Evolutionary conservation across 805 yeast species (phyloP).

Genomic region (Wickerhamomyces queroliae): DNA sequence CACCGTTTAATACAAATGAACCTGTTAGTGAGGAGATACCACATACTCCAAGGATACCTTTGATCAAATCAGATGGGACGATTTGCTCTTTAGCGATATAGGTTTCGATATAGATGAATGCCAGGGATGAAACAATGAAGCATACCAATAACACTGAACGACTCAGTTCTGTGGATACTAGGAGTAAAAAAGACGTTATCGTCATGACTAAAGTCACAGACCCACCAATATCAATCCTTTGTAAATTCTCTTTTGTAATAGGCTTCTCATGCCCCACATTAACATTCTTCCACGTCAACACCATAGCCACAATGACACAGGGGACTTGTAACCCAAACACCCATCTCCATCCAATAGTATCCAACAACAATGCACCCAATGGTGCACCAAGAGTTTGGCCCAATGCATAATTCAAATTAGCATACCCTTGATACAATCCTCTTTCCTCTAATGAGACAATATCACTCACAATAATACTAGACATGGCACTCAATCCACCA

Average conservation of each 20-base stretch:
- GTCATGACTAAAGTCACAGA: conserved; percentile 25
- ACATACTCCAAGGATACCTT: conserved; percentile 29
- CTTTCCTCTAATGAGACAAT: conserved; percentile 44
- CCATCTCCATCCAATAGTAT: conserved; percentile 35
- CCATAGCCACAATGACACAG: conserved; percentile 18
- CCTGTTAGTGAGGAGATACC: conserved; percentile 15
- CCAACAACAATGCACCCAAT: conserved; percentile 30
- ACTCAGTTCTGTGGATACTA: conserved; percentile 21
- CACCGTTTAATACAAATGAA: conserved; percentile 8
- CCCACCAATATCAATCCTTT: conserved; percentile 33
- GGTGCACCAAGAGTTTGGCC: conserved; percentile 37
- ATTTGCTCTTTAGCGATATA: conserved; percentile 29
- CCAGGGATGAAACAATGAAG: conserved; percentile 5
- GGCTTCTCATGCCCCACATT: conserved; percentile 4
- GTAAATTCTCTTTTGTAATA: conserved; percentile 23
- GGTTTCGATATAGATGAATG: conserved; percentile 29
- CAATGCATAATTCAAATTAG: conserved; percentile 30
- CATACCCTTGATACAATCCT: conserved; percentile 46
- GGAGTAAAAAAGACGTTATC: conserved; percentile 25
- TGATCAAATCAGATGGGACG: conserved; percentile 29
- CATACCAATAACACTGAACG: neutral
- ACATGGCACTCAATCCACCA: conserved; percentile 47
- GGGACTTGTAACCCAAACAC: conserved; percentile 35
- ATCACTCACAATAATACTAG: conserved; percentile 48
- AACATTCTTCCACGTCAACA: conserved; percentile 17